Percentiles rank a stretch among this genome's conserved stretches.
phyloP scores from a whole-genome alignment of 257 asterid genomes.

The Cruciata laevipes region DNA sequence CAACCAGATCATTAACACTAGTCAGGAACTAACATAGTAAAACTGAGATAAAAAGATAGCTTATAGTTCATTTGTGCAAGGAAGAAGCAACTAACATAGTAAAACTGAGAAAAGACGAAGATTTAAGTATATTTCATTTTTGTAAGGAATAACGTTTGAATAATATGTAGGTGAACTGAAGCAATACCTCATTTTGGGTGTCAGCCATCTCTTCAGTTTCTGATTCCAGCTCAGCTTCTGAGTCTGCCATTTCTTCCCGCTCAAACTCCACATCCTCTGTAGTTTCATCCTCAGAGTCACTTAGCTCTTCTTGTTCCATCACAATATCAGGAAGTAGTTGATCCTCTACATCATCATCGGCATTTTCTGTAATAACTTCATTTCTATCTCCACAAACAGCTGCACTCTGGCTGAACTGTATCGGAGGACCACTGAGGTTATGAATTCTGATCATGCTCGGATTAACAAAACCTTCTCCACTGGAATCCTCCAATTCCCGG shows the following conservation, averaged over 20 bases:
- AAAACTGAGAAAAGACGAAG: neutral
- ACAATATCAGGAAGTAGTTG: slow-evolving; percentile 65
- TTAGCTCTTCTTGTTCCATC: slow-evolving; percentile 98
- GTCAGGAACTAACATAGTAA: too few species aligned
- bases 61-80: neutral
- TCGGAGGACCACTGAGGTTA: slow-evolving; percentile 19
- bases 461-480: slow-evolving; percentile 20
- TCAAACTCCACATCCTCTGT: slow-evolving; percentile 91
- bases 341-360: slow-evolving; percentile 29
- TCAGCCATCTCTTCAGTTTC: slow-evolving; percentile 47
- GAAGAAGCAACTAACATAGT: neutral
- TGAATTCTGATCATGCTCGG: slow-evolving; percentile 21
- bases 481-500: slow-evolving; percentile 18
- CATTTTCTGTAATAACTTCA: slow-evolving; percentile 30
- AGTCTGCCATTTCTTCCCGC: slow-evolving; percentile 97
- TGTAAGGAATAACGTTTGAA: neutral
- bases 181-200: slow-evolving; percentile 60
- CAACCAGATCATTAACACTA: neutral
- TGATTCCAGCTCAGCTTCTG: slow-evolving; percentile 70
- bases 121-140: neutral
- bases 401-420: slow-evolving; percentile 13
- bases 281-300: slow-evolving; percentile 92
- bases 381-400: slow-evolving; percentile 20
- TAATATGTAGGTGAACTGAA: slow-evolving; percentile 2
- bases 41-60: slow-evolving; percentile 4